Base-by-base conservation (phyloP, 805 yeast species). In the Debaryomyces castellii region DNA sequence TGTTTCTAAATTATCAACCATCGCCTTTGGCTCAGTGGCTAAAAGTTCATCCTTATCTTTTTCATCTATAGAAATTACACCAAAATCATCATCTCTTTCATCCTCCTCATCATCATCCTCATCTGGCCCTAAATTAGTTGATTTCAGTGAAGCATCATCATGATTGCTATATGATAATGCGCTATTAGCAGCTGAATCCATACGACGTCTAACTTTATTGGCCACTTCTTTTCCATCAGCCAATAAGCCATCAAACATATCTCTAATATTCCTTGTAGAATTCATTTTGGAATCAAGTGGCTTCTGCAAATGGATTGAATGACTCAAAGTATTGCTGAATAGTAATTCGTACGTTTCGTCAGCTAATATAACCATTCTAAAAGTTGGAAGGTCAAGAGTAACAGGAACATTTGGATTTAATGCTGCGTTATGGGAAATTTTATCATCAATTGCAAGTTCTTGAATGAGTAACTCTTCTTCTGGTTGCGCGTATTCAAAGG, bases 211-310 rank as follows among this genome's bases (percentile, higher is more conserved):
- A 3, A 94, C 95, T 59, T 89, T 91, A 43, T 79, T 82, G 1
- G 98, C 98, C 11, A 92, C 96, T 46, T 92, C 81, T 60, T 89
- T 77, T 4, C 98, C 97, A 67, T 94, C 97, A 0, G 95, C 94
- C 49, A 92, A 76, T 47, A 94, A 75, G 9, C 94, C 92, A 62
- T 89, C 96, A 67, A 92, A 88, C 81, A 94, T 85, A 45, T 88
- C 92, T 46, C 96, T 77, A 47, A 94, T 67, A 24, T 85, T 85
- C 38, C 81, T 68, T 46, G 78, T 79, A 32, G 74, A 69, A 54
- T 73, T 76, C 39, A 72, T 71, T 30, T 72, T 69, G 32, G 71
- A 66, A 34, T 63, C 76, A 38, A 78, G 73, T 30, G 77, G 80
- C 51, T 78, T 77, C 46, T 80, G 77, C 40, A 88, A 73, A 58